Conservation (phyloP, 1,139 yeast genomes). For the Suzukiozyma palmioleophila region DNA sequence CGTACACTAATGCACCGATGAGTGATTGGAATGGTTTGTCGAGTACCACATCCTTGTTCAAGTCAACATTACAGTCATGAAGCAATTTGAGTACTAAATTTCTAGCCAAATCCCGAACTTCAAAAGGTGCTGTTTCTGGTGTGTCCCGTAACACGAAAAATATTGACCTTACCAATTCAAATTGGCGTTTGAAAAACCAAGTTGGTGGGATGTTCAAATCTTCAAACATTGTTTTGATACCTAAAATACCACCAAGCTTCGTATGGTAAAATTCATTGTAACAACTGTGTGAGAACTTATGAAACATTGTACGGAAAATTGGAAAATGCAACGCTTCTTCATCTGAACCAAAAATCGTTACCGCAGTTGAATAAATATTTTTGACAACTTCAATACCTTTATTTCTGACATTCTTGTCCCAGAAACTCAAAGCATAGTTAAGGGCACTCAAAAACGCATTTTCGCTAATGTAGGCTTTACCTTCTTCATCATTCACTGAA, state of each 20-base stretch:
- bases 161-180: slow-evolving; percentile 80
- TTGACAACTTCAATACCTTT: slow-evolving; percentile 69
- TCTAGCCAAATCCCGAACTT: slow-evolving; percentile 69
- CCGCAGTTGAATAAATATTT: slow-evolving; percentile 57
- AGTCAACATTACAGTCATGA: slow-evolving; percentile 57
- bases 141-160: slow-evolving; percentile 89
- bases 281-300: slow-evolving; percentile 84
- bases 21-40: slow-evolving; percentile 81
- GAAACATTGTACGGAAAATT: slow-evolving; percentile 69
- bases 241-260: slow-evolving; percentile 86
- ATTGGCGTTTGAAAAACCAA: slow-evolving; percentile 75
- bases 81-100: slow-evolving; percentile 60
- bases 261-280: slow-evolving; percentile 83
- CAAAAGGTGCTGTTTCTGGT: slow-evolving; percentile 81
- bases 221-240: slow-evolving; percentile 67
- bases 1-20: slow-evolving; percentile 84
- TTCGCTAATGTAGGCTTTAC: slow-evolving; percentile 65
- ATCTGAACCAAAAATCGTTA: slow-evolving; percentile 59
- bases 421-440: slow-evolving; percentile 75
- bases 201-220: slow-evolving; percentile 63
- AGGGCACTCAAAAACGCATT: slow-evolving; percentile 70
- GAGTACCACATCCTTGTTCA: slow-evolving; percentile 54
- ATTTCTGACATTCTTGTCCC: slow-evolving; percentile 63
- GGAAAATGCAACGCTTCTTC: slow-evolving; percentile 71
- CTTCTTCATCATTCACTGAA: slow-evolving; percentile 76